Percentiles rank a stretch among this genome's conserved stretches.
These are phyloP conservation scores for Moniliophthora roreri DNA, from an alignment of 1,284 basidiomycete genomes.

Conservation along the genomic window DNA sequence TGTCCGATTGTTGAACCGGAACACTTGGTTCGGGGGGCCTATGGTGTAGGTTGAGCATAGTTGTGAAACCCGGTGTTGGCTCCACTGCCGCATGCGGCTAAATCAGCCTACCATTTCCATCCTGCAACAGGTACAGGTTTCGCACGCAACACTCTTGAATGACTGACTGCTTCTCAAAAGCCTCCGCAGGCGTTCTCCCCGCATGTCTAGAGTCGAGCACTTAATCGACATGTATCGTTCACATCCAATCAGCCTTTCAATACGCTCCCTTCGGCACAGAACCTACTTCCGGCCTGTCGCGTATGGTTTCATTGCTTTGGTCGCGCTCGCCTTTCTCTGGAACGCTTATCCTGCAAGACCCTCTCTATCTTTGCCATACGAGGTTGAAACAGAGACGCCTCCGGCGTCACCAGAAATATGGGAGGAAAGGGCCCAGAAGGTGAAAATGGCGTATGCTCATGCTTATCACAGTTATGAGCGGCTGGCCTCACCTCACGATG, in stretches of 20 bases:
- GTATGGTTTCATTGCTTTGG: slow-evolving; percentile 19
- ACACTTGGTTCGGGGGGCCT: no score
- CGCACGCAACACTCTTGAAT: no score
- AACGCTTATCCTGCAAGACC: slow-evolving; percentile 14
- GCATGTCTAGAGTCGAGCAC: no score
- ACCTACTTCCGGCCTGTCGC: slow-evolving; percentile 23
- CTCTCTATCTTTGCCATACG: neutral
- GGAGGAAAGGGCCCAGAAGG: slow-evolving; percentile 52
- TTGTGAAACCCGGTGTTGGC: no score
- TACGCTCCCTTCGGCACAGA: slow-evolving; percentile 21
- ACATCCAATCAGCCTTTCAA: slow-evolving; percentile 7
- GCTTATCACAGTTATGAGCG: slow-evolving; percentile 63
- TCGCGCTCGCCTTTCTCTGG: slow-evolving; percentile 10
- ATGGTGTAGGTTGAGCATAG: no score
- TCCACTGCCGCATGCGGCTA: no score
- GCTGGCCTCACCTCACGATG: slow-evolving; percentile 60
- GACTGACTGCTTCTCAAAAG: no score
- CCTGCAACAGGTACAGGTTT: no score
- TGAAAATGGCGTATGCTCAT: slow-evolving; percentile 61
- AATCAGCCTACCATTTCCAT: no score
- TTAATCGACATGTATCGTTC: slow-evolving; percentile 11
- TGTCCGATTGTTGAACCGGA: no score
- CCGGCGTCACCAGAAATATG: slow-evolving; percentile 38
- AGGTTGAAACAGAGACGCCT: slow-evolving; percentile 13
- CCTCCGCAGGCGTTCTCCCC: no score